Percentiles rank a stretch among this genome's conserved stretches.
phyloP scores from a whole-genome alignment of 768 basidiomycete species.

The Dictyophora rubrovolvata region DNA sequence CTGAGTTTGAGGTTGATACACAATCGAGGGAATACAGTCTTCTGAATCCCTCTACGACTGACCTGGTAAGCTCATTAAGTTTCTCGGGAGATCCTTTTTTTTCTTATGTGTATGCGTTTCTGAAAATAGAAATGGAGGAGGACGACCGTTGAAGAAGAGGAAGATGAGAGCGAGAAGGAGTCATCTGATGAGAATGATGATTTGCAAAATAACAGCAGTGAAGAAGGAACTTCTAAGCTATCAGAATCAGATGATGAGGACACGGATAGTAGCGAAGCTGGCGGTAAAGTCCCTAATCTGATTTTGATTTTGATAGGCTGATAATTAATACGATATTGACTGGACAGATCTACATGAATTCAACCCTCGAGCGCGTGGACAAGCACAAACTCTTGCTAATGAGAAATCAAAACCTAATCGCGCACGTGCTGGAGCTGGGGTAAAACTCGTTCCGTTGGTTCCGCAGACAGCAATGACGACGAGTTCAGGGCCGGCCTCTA shows the following conservation, averaged over 20 bases:
- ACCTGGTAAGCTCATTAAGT: conserved; percentile 31
- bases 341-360: conserved; percentile 17
- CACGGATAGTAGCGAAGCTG: conserved; percentile 34
- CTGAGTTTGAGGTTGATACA: conserved; percentile 89
- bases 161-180: conserved; percentile 70
- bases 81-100: neutral
- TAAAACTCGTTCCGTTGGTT: conserved; percentile 55
- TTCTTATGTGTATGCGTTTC: neutral
- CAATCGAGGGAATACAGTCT: conserved; percentile 79
- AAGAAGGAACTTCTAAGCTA: conserved; percentile 19
- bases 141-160: conserved; percentile 86
- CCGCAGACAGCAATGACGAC: conserved; percentile 26
- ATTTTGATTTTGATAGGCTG: neutral
- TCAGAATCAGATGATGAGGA: conserved; percentile 20
- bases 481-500: conserved; percentile 15
- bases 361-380: conserved; percentile 15
- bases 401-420: conserved; percentile 1
- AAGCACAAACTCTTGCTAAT: neutral
- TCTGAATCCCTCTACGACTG: conserved; percentile 80
- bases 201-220: conserved; percentile 26
- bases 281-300: conserved; percentile 17
- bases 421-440: conserved; percentile 15
- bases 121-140: conserved; percentile 21
- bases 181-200: conserved; percentile 39
- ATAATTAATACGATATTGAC: neutral